Evolutionary conservation across 2,329 filamentous ascomycete genomes (phyloP).

Genomic region (Akanthomyces dipterigenus): DNA sequence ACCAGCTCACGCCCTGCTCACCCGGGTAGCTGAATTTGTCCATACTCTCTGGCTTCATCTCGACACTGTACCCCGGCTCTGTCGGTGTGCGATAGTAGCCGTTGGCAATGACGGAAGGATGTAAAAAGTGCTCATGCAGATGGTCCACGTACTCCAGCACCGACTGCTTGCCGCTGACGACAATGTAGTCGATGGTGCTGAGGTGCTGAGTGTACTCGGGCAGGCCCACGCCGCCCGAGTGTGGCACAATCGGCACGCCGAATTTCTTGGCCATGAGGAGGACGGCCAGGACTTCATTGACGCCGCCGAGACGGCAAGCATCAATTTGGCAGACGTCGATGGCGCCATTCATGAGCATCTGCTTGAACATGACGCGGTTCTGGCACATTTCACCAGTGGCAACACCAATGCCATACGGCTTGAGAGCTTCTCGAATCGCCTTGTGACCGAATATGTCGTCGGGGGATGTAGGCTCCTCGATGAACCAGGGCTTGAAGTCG

Average conservation of each 20-base stretch:
- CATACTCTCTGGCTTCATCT: slow-evolving; percentile 90
- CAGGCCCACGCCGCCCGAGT: slow-evolving; percentile 82
- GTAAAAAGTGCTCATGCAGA: slow-evolving; percentile 85
- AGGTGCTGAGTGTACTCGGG: slow-evolving; percentile 93
- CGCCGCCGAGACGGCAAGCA: slow-evolving; percentile 80
- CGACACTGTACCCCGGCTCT: slow-evolving; percentile 81
- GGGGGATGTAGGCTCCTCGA: slow-evolving; percentile 86
- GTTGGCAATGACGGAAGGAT: slow-evolving; percentile 72
- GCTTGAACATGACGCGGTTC: slow-evolving; percentile 91
- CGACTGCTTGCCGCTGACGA: slow-evolving; percentile 71
- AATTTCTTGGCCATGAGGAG: slow-evolving; percentile 77
- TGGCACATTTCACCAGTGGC: slow-evolving; percentile 95
- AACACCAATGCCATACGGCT: slow-evolving; percentile 69
- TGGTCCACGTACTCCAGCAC: slow-evolving; percentile 91
- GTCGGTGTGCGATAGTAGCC: slow-evolving; percentile 84
- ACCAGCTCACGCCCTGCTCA: slow-evolving; percentile 74
- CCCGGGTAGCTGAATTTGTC: slow-evolving; percentile 71
- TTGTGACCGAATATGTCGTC: slow-evolving; percentile 88
- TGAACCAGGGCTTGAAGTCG: slow-evolving; percentile 87
- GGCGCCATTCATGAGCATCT: slow-evolving; percentile 70
- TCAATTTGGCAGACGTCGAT: slow-evolving; percentile 89
- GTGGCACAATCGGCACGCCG: slow-evolving; percentile 76
- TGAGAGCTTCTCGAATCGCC: slow-evolving; percentile 72
- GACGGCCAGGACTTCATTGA: slow-evolving; percentile 89
- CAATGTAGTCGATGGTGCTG: slow-evolving; percentile 87